Conservation (phyloP, 2,329 filamentous ascomycete genomes). For the Aureobasidium leucospermi region DNA sequence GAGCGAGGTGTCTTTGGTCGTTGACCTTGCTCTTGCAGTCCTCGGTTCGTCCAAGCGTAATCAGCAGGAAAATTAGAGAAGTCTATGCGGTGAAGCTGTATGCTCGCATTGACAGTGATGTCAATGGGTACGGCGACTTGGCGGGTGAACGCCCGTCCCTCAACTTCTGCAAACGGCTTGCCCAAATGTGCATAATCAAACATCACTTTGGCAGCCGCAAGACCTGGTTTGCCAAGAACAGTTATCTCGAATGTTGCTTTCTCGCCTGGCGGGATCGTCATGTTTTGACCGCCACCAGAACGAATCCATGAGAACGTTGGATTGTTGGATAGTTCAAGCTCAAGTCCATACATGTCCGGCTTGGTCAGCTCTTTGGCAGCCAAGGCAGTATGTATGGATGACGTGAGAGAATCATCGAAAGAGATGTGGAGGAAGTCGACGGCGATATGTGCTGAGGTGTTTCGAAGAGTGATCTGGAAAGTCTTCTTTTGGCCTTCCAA, state of each 20-base stretch:
- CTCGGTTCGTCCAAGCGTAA: conserved; percentile 54
- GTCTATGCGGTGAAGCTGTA: conserved; percentile 75
- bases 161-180: conserved; percentile 57
- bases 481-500: conserved; percentile 77
- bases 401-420: conserved; percentile 81
- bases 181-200: conserved; percentile 57
- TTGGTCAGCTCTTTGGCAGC: conserved; percentile 68
- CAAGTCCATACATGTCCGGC: conserved; percentile 77
- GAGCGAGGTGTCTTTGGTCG: not conserved
- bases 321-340: conserved; percentile 67
- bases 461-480: conserved; percentile 75
- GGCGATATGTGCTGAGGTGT: conserved; percentile 60
- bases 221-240: conserved; percentile 75
- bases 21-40: not conserved
- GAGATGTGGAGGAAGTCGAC: conserved; percentile 82
- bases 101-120: conserved; percentile 84
- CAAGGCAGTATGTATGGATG: conserved; percentile 66
- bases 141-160: conserved; percentile 72
- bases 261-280: conserved; percentile 45
- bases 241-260: conserved; percentile 33
- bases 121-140: conserved; percentile 74
- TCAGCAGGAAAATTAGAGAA: conserved; percentile 64
- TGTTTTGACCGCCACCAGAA: conserved; percentile 42
- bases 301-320: conserved; percentile 44
- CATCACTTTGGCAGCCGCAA: conserved; percentile 31